phyloP scores from a whole-genome alignment of 345 rosid species.

The Corymbia maculata region DNA sequence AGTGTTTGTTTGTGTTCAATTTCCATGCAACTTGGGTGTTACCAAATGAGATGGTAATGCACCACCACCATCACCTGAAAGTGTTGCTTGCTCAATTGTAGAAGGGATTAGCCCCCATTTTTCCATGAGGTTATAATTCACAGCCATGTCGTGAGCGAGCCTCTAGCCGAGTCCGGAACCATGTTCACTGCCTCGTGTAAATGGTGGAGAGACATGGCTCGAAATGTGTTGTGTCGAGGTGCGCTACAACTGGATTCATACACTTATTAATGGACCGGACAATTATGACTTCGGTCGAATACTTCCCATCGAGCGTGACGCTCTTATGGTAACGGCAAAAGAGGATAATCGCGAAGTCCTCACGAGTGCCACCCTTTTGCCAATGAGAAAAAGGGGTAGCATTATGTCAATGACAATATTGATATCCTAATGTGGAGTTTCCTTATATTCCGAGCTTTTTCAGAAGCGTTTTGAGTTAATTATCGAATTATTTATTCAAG shows the following conservation, averaged over 20 bases:
- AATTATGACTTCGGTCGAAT: background rate
- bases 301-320: accelerated
- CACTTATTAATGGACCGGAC: background rate
- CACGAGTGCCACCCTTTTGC: accelerated
- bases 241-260: accelerated
- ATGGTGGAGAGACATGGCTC: background rate
- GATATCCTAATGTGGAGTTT: background rate
- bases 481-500: background rate
- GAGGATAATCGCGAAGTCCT: accelerated
- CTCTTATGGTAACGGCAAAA: background rate
- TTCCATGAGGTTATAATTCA: background rate
- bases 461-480: accelerated
- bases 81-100: background rate
- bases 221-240: accelerated
- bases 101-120: background rate
- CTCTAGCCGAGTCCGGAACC: background rate
- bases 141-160: background rate
- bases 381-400: background rate
- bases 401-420: background rate
- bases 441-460: background rate
- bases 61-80: background rate
- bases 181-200: background rate
- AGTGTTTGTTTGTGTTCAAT: background rate
- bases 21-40: background rate
- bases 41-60: background rate